Conservation (phyloP, 208 protist species). For the Leishmania lainsoni region DNA sequence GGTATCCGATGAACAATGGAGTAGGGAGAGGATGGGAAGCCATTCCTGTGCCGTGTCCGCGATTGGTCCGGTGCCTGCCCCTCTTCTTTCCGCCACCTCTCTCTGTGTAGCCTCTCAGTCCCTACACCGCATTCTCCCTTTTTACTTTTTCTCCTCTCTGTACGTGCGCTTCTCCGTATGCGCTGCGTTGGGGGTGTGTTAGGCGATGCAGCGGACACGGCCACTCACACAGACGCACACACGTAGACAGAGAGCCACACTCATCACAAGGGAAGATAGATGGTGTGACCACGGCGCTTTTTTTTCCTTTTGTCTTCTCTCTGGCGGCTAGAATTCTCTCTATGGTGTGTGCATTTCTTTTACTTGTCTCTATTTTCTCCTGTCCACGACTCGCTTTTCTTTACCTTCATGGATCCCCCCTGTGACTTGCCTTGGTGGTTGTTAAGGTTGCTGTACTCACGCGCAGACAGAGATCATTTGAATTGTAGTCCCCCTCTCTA, state of each 20-base stretch:
- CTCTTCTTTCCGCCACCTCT: background rate
- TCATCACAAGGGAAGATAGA: background rate
- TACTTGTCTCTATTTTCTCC: background rate
- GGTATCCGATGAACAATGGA: background rate
- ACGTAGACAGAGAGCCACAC: background rate
- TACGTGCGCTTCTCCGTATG: background rate
- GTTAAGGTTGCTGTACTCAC: background rate
- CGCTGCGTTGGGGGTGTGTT: background rate
- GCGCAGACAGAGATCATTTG: background rate
- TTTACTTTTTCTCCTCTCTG: background rate
- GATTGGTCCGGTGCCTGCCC: background rate
- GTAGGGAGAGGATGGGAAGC: background rate
- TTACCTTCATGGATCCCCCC: background rate
- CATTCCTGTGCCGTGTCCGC: background rate
- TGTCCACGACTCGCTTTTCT: background rate
- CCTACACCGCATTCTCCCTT: background rate
- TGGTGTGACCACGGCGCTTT: background rate
- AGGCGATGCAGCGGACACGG: background rate
- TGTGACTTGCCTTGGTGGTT: background rate
- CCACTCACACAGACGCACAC: background rate
- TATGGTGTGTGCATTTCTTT: background rate
- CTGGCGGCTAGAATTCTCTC: background rate
- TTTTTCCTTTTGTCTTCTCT: background rate
- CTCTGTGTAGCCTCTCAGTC: background rate
- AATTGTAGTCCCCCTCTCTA: background rate